A percentile compares a stretch with the other conserved stretches of the same genome.
phyloP scores from a whole-genome alignment of 257 asterid genomes.

The Solanum pinnatisectum region DNA sequence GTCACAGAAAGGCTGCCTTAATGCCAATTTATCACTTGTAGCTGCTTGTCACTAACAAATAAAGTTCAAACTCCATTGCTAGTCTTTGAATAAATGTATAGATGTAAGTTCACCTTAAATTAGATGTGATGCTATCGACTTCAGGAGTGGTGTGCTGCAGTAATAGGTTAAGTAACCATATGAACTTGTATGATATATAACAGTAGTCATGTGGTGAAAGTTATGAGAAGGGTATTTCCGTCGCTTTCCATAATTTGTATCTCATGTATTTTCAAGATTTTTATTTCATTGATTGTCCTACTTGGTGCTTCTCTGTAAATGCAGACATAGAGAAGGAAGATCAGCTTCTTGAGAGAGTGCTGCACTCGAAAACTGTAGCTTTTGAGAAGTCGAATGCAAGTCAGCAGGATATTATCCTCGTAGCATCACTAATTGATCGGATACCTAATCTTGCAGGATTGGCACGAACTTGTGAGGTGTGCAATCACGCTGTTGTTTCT shows the following conservation, averaged over 20 bases:
- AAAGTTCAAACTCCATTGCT: neutral
- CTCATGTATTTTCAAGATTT: neutral
- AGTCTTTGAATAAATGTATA: neutral
- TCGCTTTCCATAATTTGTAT: neutral
- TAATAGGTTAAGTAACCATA: neutral
- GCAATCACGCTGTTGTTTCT: neutral
- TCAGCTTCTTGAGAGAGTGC: constrained; percentile 61
- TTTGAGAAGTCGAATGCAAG: constrained; percentile 51
- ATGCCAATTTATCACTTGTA: neutral
- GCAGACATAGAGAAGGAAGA: constrained; percentile 75
- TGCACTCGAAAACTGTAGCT: constrained; percentile 49
- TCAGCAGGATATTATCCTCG: constrained; percentile 62
- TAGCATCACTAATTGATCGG: constrained; percentile 87
- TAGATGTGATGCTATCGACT: neutral
- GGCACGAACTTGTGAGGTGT: constrained; percentile 92
- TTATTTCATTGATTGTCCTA: neutral
- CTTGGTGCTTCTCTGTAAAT: neutral
- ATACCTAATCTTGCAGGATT: constrained; percentile 98
- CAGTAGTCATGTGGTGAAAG: neutral
- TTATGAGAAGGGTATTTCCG: neutral
- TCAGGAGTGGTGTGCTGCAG: neutral
- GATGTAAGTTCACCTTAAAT: neutral
- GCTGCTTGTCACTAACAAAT: neutral
- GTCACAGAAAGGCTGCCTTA: neutral
- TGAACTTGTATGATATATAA: neutral